Evolutionary conservation across 1,139 yeast species (phyloP), one percentile per base, ranked within the genome.

Genomic region (Pichia sp.): DNA sequence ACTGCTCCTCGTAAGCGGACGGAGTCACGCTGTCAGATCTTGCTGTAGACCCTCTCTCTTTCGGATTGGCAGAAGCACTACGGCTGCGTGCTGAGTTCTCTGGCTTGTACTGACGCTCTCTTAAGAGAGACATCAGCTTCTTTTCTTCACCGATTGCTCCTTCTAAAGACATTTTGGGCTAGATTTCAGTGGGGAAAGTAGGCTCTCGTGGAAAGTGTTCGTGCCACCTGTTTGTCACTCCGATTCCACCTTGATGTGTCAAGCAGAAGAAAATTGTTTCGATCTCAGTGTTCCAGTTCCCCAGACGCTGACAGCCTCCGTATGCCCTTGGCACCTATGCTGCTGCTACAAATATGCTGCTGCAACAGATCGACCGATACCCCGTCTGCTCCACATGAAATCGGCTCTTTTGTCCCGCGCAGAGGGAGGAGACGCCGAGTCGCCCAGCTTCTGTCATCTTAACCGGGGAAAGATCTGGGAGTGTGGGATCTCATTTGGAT

Each of bases 71-170:
- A 13, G 55, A 47, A 1, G 51, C 47, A 47, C 41, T 46, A 46
- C 46, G 59, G 19, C 56, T 49, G 5, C 56, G 48, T 13, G 52
- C 21, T 4, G 52, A 18, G 4, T 37, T 22, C 7, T 46, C 48
- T 28, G 18, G 39, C 45, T 47, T 46, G 10, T 53, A 52, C 48
- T 65, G 66, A 30, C 66, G 55, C 46, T 69, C 73, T 47, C 73
- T 62, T 23, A 69, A 63, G 52, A 68, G 68, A 19, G 74, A 62
- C 49, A 75, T 70, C 44, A 69, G 67, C 26, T 65, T 62, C 44
- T 75, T 67, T 56, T 75, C 79, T 50, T 74, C 78, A 52, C 75
- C 78, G 31, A 74, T 57, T 9, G 78, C 76, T 22, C 75, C 71
- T 58, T 74, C 78, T 28, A 75, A 58, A 5, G 79, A 75, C 78